Evolutionary conservation across 2,329 filamentous ascomycete species (phyloP), one percentile per base, ranked within the genome.

Genomic region (Teratosphaeria epicoccoides): DNA sequence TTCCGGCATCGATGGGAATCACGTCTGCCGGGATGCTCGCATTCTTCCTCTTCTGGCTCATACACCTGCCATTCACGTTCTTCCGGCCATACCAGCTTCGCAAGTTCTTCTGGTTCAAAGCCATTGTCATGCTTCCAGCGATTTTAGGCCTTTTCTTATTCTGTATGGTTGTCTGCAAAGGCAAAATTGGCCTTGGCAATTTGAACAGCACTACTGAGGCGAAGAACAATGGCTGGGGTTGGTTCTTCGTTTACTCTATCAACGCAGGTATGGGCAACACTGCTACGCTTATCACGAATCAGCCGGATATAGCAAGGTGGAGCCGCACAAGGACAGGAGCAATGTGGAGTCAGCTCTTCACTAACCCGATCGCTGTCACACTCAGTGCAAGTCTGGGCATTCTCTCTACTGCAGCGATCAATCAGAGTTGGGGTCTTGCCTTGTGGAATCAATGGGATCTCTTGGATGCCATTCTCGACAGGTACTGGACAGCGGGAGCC

Each of bases 51-150:
- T 63, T 62, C 55, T 66, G 62, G 63, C 51, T 62, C 22, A 53
- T 63, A 6, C 58, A 63, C 25, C 52, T 66, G 20, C 62, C 62
- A 3, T 72, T 75, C 55, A 67, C 67, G 20, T 64, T 69, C 37
- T 67, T 74, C 52, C 65, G 71, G 12, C 72, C 73, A 10, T 72
- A 74, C 56, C 70, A 74, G 56, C 57, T 75, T 17, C 59, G 65
- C n/a, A 63, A 61, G 48, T 72, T 75, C 61, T 76, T 75, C 63
- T 70, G 67, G 59, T 66, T 73, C 63, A 74, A 74, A 55, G 66
- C 64, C 5, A 61, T 68, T 29, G 66, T 73, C 14, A 65, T 68
- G 67, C 59, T 64, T 12, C 53, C 67, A 1, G 64, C 66, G 6
- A 63, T 64, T 12, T 63, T 66, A 24, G 66, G 61, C 7, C 59